Conservation (phyloP, 2,329 filamentous ascomycete species). For the Fusarium vanettenii region DNA sequence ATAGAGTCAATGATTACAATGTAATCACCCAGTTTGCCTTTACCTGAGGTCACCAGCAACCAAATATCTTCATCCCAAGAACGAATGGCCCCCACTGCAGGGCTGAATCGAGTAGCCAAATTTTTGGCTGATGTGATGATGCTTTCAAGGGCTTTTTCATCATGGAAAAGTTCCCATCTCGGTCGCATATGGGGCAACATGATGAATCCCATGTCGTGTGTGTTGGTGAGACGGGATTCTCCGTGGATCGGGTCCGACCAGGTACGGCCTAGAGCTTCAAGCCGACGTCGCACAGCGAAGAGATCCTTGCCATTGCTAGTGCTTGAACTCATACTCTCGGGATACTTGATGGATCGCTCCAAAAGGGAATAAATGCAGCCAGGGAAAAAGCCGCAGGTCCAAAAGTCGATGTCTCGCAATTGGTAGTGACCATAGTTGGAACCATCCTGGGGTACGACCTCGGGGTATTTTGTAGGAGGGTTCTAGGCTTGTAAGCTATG, state of each 20-base stretch:
- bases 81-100: slow-evolving; percentile 56
- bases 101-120: slow-evolving; percentile 56
- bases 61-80: slow-evolving; percentile 56
- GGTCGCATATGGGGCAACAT: slow-evolving; percentile 55
- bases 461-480: slow-evolving; percentile 33
- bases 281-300: neutral
- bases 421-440: slow-evolving; percentile 41
- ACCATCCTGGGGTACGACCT: slow-evolving; percentile 46
- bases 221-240: slow-evolving; percentile 59
- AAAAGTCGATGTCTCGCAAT: slow-evolving; percentile 49
- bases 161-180: slow-evolving; percentile 59
- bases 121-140: slow-evolving; percentile 57
- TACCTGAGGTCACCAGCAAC: slow-evolving; percentile 31
- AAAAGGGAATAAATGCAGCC: slow-evolving; percentile 50
- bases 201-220: slow-evolving; percentile 67
- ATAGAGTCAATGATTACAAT: slow-evolving; percentile 57
- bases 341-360: slow-evolving; percentile 48
- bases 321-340: slow-evolving; percentile 10
- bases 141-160: slow-evolving; percentile 51
- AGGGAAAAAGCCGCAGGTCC: slow-evolving; percentile 57
- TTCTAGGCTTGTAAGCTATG: neutral
- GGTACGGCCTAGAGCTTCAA: slow-evolving; percentile 9
- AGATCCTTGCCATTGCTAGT: neutral
- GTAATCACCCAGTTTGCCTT: slow-evolving; percentile 45
- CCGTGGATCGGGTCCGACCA: slow-evolving; percentile 34